Evolutionary conservation across 768 basidiomycete genomes (phyloP).

Genomic region (Tulasnella sp.): DNA sequence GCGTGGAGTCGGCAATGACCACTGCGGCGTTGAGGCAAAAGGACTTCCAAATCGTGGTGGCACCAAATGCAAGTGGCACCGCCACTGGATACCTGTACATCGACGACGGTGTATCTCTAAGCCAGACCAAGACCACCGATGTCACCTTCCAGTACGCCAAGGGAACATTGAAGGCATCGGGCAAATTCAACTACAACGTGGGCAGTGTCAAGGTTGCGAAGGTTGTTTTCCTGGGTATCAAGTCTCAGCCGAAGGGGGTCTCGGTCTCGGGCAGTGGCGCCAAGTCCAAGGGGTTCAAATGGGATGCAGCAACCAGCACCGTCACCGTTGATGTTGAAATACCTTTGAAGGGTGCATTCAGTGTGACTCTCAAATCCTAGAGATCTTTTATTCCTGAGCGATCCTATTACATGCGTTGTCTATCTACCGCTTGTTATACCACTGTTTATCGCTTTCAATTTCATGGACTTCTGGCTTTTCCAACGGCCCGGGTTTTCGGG

Average conservation of each 20-base stretch:
- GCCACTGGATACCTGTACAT: constrained; percentile 62
- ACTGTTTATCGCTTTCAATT: not conserved
- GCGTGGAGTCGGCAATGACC: constrained; percentile 61
- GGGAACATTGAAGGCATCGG: constrained; percentile 37
- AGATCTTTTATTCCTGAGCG: not conserved
- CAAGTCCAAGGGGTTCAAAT: constrained; percentile 24
- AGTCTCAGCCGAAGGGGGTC: constrained; percentile 38
- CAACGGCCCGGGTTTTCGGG: no score
- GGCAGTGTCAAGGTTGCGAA: constrained; percentile 42
- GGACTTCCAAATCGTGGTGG: constrained; percentile 67
- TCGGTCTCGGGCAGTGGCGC: constrained; percentile 26
- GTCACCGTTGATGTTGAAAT: constrained; percentile 32
- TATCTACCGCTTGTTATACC: not conserved
- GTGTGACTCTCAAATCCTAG: constrained; percentile 21
- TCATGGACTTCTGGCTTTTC: not conserved
- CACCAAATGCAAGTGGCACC: constrained; percentile 55
- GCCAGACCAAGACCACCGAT: constrained; percentile 30
- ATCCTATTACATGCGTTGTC: not conserved
- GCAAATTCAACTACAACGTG: constrained; percentile 42
- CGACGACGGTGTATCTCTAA: constrained; percentile 56
- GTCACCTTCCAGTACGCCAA: constrained; percentile 38
- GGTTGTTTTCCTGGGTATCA: constrained; percentile 45
- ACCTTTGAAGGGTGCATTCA: constrained; percentile 27
- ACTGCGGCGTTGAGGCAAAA: constrained; percentile 57
- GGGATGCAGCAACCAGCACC: constrained; percentile 30